phyloP scores from a whole-genome alignment of 2,329 filamentous ascomycete species.

The Neofusicoccum umdonicola region DNA sequence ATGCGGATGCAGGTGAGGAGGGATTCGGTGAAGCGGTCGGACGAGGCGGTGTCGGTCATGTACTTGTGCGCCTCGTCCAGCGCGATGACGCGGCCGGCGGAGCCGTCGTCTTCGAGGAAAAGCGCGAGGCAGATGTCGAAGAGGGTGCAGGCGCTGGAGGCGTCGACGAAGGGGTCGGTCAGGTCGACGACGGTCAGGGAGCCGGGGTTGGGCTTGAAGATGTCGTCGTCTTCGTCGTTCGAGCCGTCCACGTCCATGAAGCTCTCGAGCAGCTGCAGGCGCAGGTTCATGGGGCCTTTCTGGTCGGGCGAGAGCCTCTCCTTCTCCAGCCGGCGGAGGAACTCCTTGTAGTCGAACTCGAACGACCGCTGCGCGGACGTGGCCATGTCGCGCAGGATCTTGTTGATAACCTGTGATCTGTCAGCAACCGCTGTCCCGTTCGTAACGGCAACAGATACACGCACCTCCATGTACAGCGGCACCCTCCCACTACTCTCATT shows the following conservation, averaged over 20 bases:
- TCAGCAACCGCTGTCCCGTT: too few species aligned
- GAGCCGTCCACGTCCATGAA: conserved; percentile 51
- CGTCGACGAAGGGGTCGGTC: conserved; percentile 67
- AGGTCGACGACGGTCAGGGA: conserved; percentile 68
- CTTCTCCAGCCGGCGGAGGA: conserved; percentile 39
- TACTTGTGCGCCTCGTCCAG: conserved; percentile 80
- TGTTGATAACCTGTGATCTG: conserved; percentile 41
- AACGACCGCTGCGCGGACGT: conserved; percentile 41
- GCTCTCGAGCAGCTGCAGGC: conserved; percentile 62
- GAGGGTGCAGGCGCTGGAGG: conserved; percentile 65
- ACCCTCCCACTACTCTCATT: conserved; percentile 35
- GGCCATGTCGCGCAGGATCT: conserved; percentile 58
- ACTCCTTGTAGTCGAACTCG: conserved; percentile 52
- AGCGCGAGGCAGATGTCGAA: conserved; percentile 70
- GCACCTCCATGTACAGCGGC: conserved; percentile 56
- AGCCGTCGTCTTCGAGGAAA: conserved; percentile 56
- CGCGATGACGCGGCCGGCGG: conserved; percentile 59
- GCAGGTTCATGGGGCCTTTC: conserved; percentile 54
- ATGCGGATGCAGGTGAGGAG: conserved; percentile 64
- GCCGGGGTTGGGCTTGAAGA: conserved; percentile 41
- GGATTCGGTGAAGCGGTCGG: conserved; percentile 58
- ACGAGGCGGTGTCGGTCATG: conserved; percentile 57
- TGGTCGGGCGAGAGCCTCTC: conserved; percentile 52
- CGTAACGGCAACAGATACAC: too few species aligned
- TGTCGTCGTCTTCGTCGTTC: neutral